Evolutionary conservation across 192 early-diverging fungal species (phyloP).

Genomic region (Umbelopsis ramanniana): DNA sequence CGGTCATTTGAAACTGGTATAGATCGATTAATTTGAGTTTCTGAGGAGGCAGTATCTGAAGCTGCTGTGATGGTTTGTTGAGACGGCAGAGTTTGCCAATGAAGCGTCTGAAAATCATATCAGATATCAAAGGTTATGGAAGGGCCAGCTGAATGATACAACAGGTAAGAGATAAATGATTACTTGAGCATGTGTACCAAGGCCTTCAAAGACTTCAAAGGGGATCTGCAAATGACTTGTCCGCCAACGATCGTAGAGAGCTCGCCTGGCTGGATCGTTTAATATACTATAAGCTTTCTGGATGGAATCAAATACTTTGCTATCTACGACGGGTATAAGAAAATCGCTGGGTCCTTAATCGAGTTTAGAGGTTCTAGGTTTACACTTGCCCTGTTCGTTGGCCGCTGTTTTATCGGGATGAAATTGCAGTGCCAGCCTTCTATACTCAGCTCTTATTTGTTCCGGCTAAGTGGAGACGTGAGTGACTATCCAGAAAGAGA

Average conservation of each 20-base stretch:
- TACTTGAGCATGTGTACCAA: slow-evolving; percentile 36
- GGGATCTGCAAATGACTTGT: slow-evolving; percentile 28
- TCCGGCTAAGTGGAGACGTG: slow-evolving; percentile 15
- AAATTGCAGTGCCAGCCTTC: slow-evolving; percentile 28
- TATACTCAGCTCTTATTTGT: slow-evolving; percentile 38
- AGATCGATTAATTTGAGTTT: background rate
- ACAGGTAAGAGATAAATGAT: background rate
- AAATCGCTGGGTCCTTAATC: background rate
- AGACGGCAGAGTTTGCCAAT: slow-evolving; percentile 38
- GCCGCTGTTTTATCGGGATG: slow-evolving; percentile 36
- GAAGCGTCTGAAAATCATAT: slow-evolving; percentile 27
- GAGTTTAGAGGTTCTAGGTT: background rate
- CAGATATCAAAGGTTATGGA: background rate
- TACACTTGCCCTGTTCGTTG: background rate
- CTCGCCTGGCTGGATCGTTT: slow-evolving; percentile 24
- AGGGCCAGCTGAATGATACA: background rate
- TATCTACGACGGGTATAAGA: background rate
- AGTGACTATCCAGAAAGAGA: background rate
- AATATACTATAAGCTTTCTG: slow-evolving; percentile 37
- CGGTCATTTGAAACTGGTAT: background rate
- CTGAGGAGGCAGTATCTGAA: background rate
- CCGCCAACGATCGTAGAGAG: slow-evolving; percentile 37
- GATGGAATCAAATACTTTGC: slow-evolving; percentile 17
- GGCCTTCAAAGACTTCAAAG: slow-evolving; percentile 30
- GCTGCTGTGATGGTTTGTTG: slow-evolving; percentile 21